Base-by-base conservation (phyloP, 176 grass and related monocot species). In the Olyra latifolia region DNA sequence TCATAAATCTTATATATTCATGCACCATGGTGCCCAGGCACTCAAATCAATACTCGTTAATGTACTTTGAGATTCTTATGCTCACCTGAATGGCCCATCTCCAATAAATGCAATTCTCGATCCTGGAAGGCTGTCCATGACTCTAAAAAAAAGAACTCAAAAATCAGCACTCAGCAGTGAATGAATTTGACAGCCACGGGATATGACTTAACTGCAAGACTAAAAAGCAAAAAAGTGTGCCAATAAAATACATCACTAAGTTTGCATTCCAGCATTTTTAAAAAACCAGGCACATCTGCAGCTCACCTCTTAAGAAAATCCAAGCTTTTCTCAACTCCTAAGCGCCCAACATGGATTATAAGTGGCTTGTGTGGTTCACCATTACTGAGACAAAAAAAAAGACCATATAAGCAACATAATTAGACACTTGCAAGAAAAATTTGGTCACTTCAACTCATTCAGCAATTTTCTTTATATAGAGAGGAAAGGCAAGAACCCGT, bases 271-370 rank as follows among this genome's bases (percentile, higher is more conserved):
- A 78, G 13, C 30, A 48, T n/a, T 74, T 65, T 9, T 49, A 32
- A 74, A 55, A 55, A 76, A 52, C 53, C 25, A 67, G 7, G 20
- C 4, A 77, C 38, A 43, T 10, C 17, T 65, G 35, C 56, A 80
- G 27, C 83, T 85, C 52, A 94, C 94, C 80, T 88, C 83, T 94
- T 98, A 16, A 92, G 90, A 87, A 98, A 98, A 87, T 94, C 95
- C 69, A 98, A 83, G 69, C 90, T 98, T 90, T 98, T 98, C 83
- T 98, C 95, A 62, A 94, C 92, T 80, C 95, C 95, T 71, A 98
- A 80, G 32, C 95, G 87, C 64, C 92, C 95, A 62, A 98, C 92
- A 91, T 98, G 86, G 47, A 98, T 89, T 86, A 98, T 87, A 61
- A 98, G 84, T 60, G 95, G 80, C 47, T 94, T 98, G 66, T 93